Evolutionary conservation across 129 eudicot species (phyloP).

Genomic region (Pittosporum tobira): DNA sequence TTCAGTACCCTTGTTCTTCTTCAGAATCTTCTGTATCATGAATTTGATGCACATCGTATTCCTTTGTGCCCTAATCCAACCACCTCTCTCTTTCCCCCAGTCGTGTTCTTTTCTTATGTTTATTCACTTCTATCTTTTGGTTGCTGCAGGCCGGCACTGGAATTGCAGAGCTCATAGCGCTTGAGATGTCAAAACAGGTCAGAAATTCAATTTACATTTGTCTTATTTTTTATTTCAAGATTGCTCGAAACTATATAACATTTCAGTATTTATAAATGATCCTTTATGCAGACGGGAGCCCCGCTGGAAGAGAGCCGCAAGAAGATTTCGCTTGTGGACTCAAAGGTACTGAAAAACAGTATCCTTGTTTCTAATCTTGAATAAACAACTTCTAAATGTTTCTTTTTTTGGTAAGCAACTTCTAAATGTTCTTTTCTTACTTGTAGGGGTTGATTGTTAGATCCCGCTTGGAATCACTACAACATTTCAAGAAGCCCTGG

Average conservation of each 20-base stretch:
- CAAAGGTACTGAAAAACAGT: slow-evolving; percentile 46
- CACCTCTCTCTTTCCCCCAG: neutral
- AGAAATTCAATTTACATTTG: slow-evolving; percentile 3
- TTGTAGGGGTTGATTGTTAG: slow-evolving; percentile 84
- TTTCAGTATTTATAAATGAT: slow-evolving; percentile 9
- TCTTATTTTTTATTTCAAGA: neutral
- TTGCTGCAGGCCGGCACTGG: slow-evolving; percentile 96
- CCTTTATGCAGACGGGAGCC: slow-evolving; percentile 52
- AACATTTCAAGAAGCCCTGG: slow-evolving; percentile 97
- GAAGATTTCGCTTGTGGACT: slow-evolving; percentile 89
- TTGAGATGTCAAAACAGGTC: slow-evolving; percentile 97
- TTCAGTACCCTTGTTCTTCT: neutral
- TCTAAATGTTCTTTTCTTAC: neutral
- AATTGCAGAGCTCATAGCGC: slow-evolving; percentile 97
- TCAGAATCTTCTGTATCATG: neutral
- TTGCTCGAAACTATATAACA: neutral
- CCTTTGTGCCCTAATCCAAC: neutral
- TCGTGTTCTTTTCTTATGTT: neutral
- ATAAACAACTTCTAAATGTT: neutral
- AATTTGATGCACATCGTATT: neutral
- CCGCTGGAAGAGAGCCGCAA: slow-evolving; percentile 88
- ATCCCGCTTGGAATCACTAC: slow-evolving; percentile 84
- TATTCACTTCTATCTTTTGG: slow-evolving; percentile 2
- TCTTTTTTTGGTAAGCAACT: slow-evolving; percentile 5
- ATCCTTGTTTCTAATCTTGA: neutral